Base-by-base conservation (phyloP, 1,284 basidiomycete species). In the Pseudozyma thailandica region DNA sequence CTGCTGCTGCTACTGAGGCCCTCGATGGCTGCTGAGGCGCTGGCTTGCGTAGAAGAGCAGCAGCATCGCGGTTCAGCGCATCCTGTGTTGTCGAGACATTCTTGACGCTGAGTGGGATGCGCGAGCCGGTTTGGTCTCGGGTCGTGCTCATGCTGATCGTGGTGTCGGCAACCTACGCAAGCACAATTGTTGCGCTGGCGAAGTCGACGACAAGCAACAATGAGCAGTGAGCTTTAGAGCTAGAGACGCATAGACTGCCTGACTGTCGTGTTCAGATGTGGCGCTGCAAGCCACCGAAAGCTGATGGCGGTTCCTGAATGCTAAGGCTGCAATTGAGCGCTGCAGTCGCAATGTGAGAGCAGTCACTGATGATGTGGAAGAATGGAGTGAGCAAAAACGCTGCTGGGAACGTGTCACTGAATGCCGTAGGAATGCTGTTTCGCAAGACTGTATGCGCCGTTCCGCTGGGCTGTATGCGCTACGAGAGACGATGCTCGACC, bases 21-120 rank as follows among this genome's bases (percentile, higher is more conserved):
- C 49, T 49, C 21, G 41, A 26, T 27, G 49, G 45, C 41, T 60
- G 57, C 27, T 59, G 63, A 6, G 52, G 21, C 15, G 49, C n/a
- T 1, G 63, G 50, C 23, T 69, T 69, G n/a, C 48, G 50, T n/a
- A 57, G 50, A n/a, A 58, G 35, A 31, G 48, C 23, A 31, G 48
- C 23, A 28, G 50, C 48, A 18, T 69, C 59, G 18, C 51, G 51
- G 21, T 51, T 28, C n/a, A 27, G 26, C 7, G 53, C 37, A 45
- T 58, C 50, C 45, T 66, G 63, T n/a, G 58, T 59, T n/a, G 58
- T 56, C 35, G 63, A 46, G 2, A 52, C 47, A 33, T 72, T 72
- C 46, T 72, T 72, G 52, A 68, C 55, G 60, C 70, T 68, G 38
- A 72, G 56, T 23, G 70, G 70, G 26, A 66, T 66, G 31, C 70